Evolutionary conservation across 805 yeast genomes (phyloP).

Genomic region (Pichia eremophila): DNA sequence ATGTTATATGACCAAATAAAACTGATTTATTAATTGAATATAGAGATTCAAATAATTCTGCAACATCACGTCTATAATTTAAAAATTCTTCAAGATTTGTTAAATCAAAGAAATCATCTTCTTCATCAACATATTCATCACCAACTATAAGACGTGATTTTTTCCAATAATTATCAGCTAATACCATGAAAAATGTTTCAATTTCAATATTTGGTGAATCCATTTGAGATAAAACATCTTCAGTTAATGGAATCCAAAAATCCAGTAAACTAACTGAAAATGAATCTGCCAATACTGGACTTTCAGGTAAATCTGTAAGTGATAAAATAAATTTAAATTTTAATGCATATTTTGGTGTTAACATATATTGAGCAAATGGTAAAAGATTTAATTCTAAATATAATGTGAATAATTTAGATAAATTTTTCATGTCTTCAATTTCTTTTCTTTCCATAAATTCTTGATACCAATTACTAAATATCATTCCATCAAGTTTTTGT

Average conservation of each 20-base stretch:
- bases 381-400: slow-evolving; percentile 40
- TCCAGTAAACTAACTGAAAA: slow-evolving; percentile 46
- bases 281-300: slow-evolving; percentile 51
- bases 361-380: slow-evolving; percentile 31
- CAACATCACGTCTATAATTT: slow-evolving; percentile 61
- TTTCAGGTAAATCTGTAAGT: slow-evolving; percentile 47
- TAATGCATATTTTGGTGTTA: slow-evolving; percentile 26
- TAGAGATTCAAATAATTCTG: slow-evolving; percentile 66
- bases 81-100: slow-evolving; percentile 37
- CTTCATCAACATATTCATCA: slow-evolving; percentile 20
- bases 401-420: slow-evolving; percentile 36
- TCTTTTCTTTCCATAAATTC: slow-evolving; percentile 26
- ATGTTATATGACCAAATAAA: slow-evolving; percentile 36
- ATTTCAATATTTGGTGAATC: slow-evolving; percentile 26
- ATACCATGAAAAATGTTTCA: slow-evolving; percentile 34
- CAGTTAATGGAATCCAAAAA: slow-evolving; percentile 64
- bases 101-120: background rate
- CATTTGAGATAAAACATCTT: slow-evolving; percentile 41
- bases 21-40: slow-evolving; percentile 55
- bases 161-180: slow-evolving; percentile 58
- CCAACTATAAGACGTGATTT: slow-evolving; percentile 41
- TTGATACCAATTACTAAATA: slow-evolving; percentile 40
- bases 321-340: slow-evolving; percentile 41
- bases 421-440: slow-evolving; percentile 29
- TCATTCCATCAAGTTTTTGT: slow-evolving; percentile 21